Base-by-base conservation (phyloP, 1,139 yeast genomes). In the Groenewaldozyma auringiensis region DNA sequence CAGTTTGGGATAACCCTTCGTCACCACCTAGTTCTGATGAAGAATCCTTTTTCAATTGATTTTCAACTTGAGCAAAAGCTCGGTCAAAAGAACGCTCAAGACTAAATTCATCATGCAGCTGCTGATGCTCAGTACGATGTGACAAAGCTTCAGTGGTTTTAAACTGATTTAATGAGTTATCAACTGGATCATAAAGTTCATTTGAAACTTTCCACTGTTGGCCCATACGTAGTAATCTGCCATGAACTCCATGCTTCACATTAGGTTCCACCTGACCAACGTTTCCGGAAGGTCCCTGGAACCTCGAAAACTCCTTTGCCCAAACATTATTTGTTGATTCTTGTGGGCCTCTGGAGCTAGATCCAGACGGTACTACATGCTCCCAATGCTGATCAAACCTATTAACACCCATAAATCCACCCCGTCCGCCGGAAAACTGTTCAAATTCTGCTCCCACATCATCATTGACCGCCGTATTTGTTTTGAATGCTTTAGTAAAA, bases 1-100 rank as follows among this genome's bases (percentile, higher is more conserved):
- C 69, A 9, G 63, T 60, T 3, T 51, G 48, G 17, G 67, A 60
- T 29, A 64, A 54, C 40, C 61, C 66, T 4, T 56, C 57, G n/a
- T n/a, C n/a, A n/a, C n/a, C n/a, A n/a, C n/a, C n/a, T n/a, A n/a
- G n/a, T 3, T 17, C 32, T 21, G 36, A 21, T 2, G 37, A 31
- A 8, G 25, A 41, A 4, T 29, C 16, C 3, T 38, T n/a, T 37
- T 39, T 33, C 31, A 21, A 16, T 38, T 17, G 11, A 2, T 42
- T 31, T 44, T 61, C 62, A 3, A 60, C 53, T 22, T 56, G 52
- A 17, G 50, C 58, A 48, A 61, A 61, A 2, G 62, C 64, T 21
- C 48, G 53, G 39, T 57, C 61, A 47, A 61, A 61, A 13, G 57
- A 51, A 25, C 44, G 44, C 16, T 50, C 44, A 40, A 53, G 47